Base-by-base conservation (phyloP, 192 early-diverging fungal genomes). In the Chytriomyces sp. region DNA sequence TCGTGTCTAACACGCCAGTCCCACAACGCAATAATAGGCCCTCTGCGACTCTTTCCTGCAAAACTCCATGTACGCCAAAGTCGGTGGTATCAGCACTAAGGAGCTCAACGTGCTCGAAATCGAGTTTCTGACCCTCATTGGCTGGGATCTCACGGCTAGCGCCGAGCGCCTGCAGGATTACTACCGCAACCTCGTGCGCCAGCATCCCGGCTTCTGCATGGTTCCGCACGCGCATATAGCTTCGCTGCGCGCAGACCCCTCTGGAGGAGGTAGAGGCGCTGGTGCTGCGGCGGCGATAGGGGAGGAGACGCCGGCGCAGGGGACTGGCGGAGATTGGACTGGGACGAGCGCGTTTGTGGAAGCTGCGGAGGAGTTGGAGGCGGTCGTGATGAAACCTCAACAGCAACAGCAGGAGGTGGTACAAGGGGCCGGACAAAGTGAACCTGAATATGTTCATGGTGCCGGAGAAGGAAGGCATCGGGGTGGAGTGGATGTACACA, bases 51-150 rank as follows among this genome's bases (percentile, higher is more conserved):
- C 76, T 49, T 78, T 73, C 41, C 63, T 78, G 31, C 70, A 73
- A 78, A 99, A 99, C 75, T 83, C 90, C 17, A 92, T 94, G 74
- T 99, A 94, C 80, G 96, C 95, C 0, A 93, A 92, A 75, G 94
- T 99, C 14, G 98, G 98, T 26, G 98, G 98, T 30, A 86, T 99
- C 34, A 89, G 91, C 3, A 89, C 92, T 52, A 90, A 93, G 64
- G 98, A 99, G 79, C 82, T 99, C 12, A 99, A 99, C 69, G 85
- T 93, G 12, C 79, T 99, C 5, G 97, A 87, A 71, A 49, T 99
- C 58, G 98, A 99, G 39, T 78, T 84, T 33, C 65, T 96, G 56
- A 82, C 83, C 12, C 78, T 96, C 75, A 92, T 98, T 40, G 93
- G 94, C 64, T 99, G 97, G 97, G 87, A 93, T 49, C 76, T 99